Percentiles rank a stretch among this genome's conserved stretches.
Evolutionary conservation across 2,329 filamentous ascomycete genomes (phyloP).

Genomic region (Aspergillus caelatus): DNA sequence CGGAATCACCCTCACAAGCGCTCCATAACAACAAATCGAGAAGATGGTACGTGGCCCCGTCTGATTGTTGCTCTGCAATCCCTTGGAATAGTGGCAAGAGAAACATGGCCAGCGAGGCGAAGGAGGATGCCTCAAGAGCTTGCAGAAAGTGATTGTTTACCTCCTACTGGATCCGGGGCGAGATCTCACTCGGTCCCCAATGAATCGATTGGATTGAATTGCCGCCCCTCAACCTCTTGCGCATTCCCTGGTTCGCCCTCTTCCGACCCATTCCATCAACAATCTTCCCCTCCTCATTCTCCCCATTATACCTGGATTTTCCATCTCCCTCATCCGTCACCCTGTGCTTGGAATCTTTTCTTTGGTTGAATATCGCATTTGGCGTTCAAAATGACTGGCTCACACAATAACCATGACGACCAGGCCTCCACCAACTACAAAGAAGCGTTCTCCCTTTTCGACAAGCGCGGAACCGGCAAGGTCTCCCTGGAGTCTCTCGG

Average conservation of each 20-base stretch:
- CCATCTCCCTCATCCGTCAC: slow-evolving; percentile 2
- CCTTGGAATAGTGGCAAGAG: not conserved
- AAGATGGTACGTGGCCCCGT: slow-evolving; percentile 12
- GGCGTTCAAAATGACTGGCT: slow-evolving; percentile 31
- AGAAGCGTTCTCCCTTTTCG: slow-evolving; percentile 99
- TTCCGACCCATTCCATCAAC: slow-evolving; percentile 10
- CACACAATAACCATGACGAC: slow-evolving; percentile 27
- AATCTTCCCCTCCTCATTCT: not conserved
- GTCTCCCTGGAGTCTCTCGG: slow-evolving; percentile 84
- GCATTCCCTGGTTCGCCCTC: slow-evolving; percentile 18
- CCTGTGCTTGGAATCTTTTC: not conserved
- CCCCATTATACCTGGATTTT: slow-evolving; percentile 8
- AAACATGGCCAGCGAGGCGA: not conserved
- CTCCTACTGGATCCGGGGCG: not conserved
- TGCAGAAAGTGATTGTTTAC: not conserved
- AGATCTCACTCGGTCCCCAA: not conserved
- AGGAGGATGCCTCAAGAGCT: not conserved
- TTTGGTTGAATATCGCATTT: slow-evolving; percentile 5
- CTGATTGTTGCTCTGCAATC: not conserved
- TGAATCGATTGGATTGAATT: not conserved
- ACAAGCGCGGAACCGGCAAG: slow-evolving; percentile 96
- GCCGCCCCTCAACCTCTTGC: slow-evolving; percentile 6
- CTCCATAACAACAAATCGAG: not conserved
- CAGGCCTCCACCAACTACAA: slow-evolving; percentile 96
- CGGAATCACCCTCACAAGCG: not conserved